Base-by-base conservation (phyloP, 179 eudicot genomes). In the Patellifolia procumbens region DNA sequence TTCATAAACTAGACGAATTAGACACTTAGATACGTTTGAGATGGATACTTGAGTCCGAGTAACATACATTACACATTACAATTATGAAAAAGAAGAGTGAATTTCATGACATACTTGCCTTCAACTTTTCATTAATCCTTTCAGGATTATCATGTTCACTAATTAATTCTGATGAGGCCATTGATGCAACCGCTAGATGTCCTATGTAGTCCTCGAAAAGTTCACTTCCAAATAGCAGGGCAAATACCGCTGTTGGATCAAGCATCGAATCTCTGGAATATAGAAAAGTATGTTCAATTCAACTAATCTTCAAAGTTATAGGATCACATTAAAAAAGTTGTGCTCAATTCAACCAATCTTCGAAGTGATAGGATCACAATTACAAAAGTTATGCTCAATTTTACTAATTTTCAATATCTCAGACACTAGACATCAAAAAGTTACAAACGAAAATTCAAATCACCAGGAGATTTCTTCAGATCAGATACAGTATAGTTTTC, bases 191-290 rank as follows among this genome's bases (percentile, higher is more conserved):
- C 45, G 97, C 87, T 77, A 92, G 79, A 83, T 94, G 98, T 55
- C 98, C 98, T 4, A 94, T 82, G 42, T 94, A 94, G 68, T 94
- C 96, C 83, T 92, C 97, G 73, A 94, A 94, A 45, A 91, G 89
- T 79, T 94, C 98, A 73, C 98, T 94, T 72, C 98, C 97, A 76
- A 94, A 94, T 39, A 92, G 88, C 80, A 92, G 83, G 63, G 94
- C 90, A 79, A 94, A 94, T 59, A 92, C 98, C 20, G 96, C 93
- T 24, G 92, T 92, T 26, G 98, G 90, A 84, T 94, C 98, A 59
- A 94, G 96, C 94, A 92, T 92, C 6, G 91, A 83, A 22, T 91
- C 98, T 89, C 98, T 94, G 77, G 12, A 66, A 43, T 45, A 26
- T 17, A 49, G 24, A 53, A 42, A 69, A 11, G 26, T 26, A 20